phyloP scores from a whole-genome alignment of 2,329 filamentous ascomycete species.

The Ophiocordyceps polyrhachis-furcata region DNA sequence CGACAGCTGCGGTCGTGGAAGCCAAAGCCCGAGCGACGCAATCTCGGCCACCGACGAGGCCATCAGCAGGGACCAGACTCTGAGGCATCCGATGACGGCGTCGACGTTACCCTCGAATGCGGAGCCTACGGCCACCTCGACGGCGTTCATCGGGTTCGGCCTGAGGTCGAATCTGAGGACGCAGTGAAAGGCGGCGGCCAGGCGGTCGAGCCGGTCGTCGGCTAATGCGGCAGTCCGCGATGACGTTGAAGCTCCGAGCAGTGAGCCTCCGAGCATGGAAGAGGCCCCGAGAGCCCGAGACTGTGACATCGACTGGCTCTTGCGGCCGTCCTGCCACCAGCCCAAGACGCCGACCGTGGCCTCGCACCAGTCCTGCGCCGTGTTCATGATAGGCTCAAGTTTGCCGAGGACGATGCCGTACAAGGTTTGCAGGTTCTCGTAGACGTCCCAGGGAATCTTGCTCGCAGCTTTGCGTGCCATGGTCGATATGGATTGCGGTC shows the following conservation, averaged over 20 bases:
- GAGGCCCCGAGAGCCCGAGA: slow-evolving; percentile 16
- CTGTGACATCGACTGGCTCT: slow-evolving; percentile 20
- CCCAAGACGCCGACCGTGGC: slow-evolving; percentile 65
- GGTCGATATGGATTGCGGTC: slow-evolving; percentile 38
- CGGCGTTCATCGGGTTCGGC: slow-evolving; percentile 54
- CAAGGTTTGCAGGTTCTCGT: slow-evolving; percentile 62
- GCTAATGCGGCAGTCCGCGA: not conserved
- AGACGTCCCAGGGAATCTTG: slow-evolving; percentile 76
- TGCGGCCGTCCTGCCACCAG: slow-evolving; percentile 79
- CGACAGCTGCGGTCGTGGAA: slow-evolving; percentile 27
- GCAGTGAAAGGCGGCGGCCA: slow-evolving; percentile 53
- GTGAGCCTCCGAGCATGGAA: not conserved
- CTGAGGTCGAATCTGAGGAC: slow-evolving; percentile 52
- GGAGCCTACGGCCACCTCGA: slow-evolving; percentile 69
- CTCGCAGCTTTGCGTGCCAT: slow-evolving; percentile 63
- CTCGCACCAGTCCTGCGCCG: slow-evolving; percentile 82
- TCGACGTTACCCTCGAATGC: slow-evolving; percentile 69
- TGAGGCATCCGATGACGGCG: slow-evolving; percentile 54
- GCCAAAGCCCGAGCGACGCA: slow-evolving; percentile 68
- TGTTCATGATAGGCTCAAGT: slow-evolving; percentile 53
- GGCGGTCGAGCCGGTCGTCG: slow-evolving; percentile 52
- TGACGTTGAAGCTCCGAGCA: not conserved
- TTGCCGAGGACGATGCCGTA: slow-evolving; percentile 70
- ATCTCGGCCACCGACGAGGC: slow-evolving; percentile 67
- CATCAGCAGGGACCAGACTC: slow-evolving; percentile 63